Percentiles rank a stretch among this genome's conserved stretches.
These are phyloP conservation scores for Novymonas esmeraldas DNA, from an alignment of 208 protist genomes.

Conservation along the genomic window DNA sequence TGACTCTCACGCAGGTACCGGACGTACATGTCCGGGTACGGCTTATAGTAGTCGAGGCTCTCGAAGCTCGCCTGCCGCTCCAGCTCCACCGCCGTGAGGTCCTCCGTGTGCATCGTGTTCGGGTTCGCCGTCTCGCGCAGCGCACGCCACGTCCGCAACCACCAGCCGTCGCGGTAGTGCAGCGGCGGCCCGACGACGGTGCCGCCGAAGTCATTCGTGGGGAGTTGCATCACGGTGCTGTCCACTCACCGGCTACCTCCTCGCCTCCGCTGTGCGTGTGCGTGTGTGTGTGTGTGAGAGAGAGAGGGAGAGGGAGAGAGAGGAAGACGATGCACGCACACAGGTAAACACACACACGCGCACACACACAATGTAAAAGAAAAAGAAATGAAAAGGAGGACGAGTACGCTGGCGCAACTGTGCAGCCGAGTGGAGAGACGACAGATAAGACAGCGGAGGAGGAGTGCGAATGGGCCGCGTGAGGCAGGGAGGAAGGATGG, in stretches of 20 bases:
- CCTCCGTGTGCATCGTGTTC: constrained; percentile 44
- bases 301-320: not conserved
- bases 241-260: no score
- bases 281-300: not conserved
- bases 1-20: constrained; percentile 59
- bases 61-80: constrained; percentile 77
- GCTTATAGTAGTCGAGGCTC: constrained; percentile 84
- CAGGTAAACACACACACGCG: not conserved
- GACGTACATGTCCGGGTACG: constrained; percentile 86
- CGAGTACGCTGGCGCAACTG: no score
- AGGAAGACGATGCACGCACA: not conserved
- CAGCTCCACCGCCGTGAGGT: constrained; percentile 48
- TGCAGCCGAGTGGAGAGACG: not conserved
- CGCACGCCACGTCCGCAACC: constrained; percentile 28
- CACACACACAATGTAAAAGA: not conserved
- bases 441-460: not conserved
- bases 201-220: constrained; percentile 12
- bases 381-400: no score
- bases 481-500: not conserved
- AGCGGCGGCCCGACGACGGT: constrained; percentile 8
- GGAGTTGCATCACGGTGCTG: constrained; percentile 7
- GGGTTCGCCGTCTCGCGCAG: constrained; percentile 76
- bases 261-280: no score
- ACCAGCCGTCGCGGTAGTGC: constrained; percentile 8
- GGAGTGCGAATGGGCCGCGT: not conserved